Percentiles rank a stretch among this genome's conserved stretches.
Evolutionary conservation across 2,329 filamentous ascomycete genomes (phyloP).

Genomic region (Emergomyces orientalis): DNA sequence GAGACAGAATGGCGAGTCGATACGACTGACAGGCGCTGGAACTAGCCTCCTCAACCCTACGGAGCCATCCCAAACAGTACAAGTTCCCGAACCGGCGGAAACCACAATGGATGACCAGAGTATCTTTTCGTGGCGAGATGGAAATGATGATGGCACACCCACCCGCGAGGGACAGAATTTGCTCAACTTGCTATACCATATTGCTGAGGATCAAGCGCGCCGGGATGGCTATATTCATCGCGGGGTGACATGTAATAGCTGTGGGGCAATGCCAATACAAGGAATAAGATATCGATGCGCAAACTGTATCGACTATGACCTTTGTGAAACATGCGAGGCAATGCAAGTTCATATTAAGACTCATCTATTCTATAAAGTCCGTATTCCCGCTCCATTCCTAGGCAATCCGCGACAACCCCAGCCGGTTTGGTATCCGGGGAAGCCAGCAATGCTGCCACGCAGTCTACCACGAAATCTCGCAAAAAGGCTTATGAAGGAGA

Average conservation of each 20-base stretch:
- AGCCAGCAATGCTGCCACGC: conserved; percentile 61
- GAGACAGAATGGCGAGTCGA: conserved; percentile 32
- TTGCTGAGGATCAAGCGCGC: conserved; percentile 84
- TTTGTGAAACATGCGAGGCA: conserved; percentile 85
- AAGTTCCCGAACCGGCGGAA: conserved; percentile 27
- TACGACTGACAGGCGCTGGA: conserved; percentile 24
- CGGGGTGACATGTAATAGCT: conserved; percentile 85
- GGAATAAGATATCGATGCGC: conserved; percentile 89
- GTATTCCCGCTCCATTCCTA: conserved; percentile 76
- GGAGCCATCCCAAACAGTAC: conserved; percentile 21
- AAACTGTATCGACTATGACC: conserved; percentile 91
- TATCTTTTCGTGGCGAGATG: conserved; percentile 38
- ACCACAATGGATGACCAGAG: conserved; percentile 35
- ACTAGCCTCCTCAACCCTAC: background rate
- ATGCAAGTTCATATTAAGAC: conserved; percentile 68
- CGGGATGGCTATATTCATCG: conserved; percentile 85
- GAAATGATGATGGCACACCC: conserved; percentile 33
- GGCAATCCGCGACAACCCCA: conserved; percentile 68
- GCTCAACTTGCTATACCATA: conserved; percentile 76
- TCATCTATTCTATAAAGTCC: conserved; percentile 94
- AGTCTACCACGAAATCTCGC: conserved; percentile 60
- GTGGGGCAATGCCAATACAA: conserved; percentile 77
- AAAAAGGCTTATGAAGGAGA: conserved; percentile 59
- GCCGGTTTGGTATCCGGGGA: conserved; percentile 79
- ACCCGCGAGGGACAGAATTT: conserved; percentile 61